Evolutionary conservation across 768 basidiomycete genomes (phyloP), one percentile per base, ranked within the genome.

Genomic region (Nidularia pulvinata): DNA sequence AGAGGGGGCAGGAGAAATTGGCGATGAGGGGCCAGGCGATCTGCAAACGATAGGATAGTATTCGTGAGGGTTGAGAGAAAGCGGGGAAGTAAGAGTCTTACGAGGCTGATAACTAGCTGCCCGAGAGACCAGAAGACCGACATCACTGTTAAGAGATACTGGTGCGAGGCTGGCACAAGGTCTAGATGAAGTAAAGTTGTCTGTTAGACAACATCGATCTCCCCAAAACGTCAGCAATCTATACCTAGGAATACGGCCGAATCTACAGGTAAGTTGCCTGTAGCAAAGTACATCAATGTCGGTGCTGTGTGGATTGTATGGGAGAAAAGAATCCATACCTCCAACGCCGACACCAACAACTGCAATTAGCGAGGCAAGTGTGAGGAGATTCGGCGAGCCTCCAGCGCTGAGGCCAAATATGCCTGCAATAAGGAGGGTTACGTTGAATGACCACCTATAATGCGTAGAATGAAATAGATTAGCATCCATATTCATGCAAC

Each of bases 41-140:
- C 45, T 46, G 22, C 11, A 19, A 13, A 35, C n/a, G 22, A 48
- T 48, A 30, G 39, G 43, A n/a, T 46, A 34, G 14, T 39, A 13
- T 46, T 37, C 39, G 16, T 16, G n/a, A 22, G 47, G 16, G 49
- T n/a, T 39, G 37, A n/a, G n/a, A 39, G 7, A n/a, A n/a, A 39
- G n/a, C 7, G n/a, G 33, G 22, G n/a, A 30, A 45, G 44, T 14
- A 5, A 19, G n/a, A 7, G 7, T 56, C 50, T 34, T 52, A 73
- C 71, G 50, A 76, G 55, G 52, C 70, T 74, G 22, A 82, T 85
- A 47, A 87, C 62, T 0, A 89, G 74, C 61, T 89, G 88, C 1
- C 88, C 88, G n/a, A 90, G 73, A n/a, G 85, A 85, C 89, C 89
- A 91, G 80, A 84, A 91, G 48, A 89, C 77, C 0, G 87, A 88